Conservation (phyloP, 2,329 filamentous ascomycete species). For the Capronia coronata region DNA sequence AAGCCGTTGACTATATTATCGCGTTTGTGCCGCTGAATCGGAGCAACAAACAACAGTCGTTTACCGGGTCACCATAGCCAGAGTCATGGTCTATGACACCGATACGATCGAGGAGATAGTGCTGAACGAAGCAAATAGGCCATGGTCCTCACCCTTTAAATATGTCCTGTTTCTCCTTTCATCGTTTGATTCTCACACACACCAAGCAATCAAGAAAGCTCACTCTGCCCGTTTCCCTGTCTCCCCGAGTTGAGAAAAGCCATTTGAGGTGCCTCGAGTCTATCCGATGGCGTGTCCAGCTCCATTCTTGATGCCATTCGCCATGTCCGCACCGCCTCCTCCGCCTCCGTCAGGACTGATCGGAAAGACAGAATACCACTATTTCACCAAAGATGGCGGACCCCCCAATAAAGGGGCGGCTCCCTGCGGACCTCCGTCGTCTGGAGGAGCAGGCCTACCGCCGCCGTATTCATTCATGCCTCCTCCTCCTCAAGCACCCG, state of each 20-base stretch:
- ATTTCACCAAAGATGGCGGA: constrained; percentile 31
- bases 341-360: constrained; percentile 18
- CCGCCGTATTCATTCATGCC: constrained; percentile 1
- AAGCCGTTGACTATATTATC: neutral
- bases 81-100: neutral
- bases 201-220: neutral
- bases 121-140: neutral
- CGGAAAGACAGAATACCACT: constrained; percentile 25
- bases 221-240: neutral
- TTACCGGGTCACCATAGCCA: too few relatives aligned
- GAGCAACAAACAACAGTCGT: too few relatives aligned
- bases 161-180: neutral
- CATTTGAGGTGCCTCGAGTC: neutral
- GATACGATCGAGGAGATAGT: neutral
- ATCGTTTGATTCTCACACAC: neutral
- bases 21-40: neutral
- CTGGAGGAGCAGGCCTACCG: constrained; percentile 1
- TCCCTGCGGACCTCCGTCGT: constrained; percentile 22
- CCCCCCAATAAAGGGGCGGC: constrained; percentile 32
- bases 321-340: constrained; percentile 3
- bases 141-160: neutral
- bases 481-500: constrained; percentile 2
- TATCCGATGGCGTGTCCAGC: constrained; percentile 33
- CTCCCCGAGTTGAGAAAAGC: neutral
- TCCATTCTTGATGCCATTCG: constrained; percentile 12